These are phyloP conservation scores for Mycogone perniciosa DNA, from an alignment of 2,329 filamentous ascomycete species.

Conservation along the genomic window DNA sequence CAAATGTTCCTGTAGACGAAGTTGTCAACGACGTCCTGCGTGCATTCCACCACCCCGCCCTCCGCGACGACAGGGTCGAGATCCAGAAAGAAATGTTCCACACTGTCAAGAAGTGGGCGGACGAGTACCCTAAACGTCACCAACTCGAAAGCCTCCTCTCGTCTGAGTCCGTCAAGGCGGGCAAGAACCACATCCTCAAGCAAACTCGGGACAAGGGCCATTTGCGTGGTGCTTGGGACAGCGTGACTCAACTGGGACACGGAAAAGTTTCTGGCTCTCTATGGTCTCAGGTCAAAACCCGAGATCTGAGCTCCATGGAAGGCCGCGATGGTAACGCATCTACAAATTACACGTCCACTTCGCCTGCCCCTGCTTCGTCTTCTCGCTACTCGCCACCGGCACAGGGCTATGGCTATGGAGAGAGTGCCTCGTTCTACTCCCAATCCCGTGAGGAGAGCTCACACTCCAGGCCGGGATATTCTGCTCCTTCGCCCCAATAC, in stretches of 20 bases:
- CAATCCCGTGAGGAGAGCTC: constrained; percentile 15
- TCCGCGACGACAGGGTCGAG: constrained; percentile 68
- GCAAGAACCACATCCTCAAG: constrained; percentile 67
- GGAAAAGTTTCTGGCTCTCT: constrained; percentile 54
- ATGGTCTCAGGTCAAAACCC: constrained; percentile 55
- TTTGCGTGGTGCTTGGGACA: constrained; percentile 38
- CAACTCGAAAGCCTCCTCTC: constrained; percentile 70
- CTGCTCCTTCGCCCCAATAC: constrained; percentile 26
- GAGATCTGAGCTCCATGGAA: constrained; percentile 51
- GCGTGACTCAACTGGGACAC: constrained; percentile 42
- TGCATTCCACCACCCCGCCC: constrained; percentile 85
- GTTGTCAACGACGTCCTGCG: constrained; percentile 74
- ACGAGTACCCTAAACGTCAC: constrained; percentile 59
- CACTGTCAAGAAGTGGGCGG: constrained; percentile 75
- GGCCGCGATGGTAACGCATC: constrained; percentile 38
- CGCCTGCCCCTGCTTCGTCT: constrained; percentile 31
- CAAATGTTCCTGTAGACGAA: constrained; percentile 73
- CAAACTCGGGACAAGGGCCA: constrained; percentile 26
- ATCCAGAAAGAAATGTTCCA: constrained; percentile 86
- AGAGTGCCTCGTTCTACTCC: constrained; percentile 27
- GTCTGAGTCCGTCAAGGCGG: constrained; percentile 74
- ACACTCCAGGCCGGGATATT: constrained; percentile 22
- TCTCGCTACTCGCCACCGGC: constrained; percentile 24
- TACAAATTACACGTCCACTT: constrained; percentile 32
- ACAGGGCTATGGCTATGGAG: constrained; percentile 37